Conservation (phyloP, 2,329 filamentous ascomycete genomes). For the Cryphonectria parasitica region DNA sequence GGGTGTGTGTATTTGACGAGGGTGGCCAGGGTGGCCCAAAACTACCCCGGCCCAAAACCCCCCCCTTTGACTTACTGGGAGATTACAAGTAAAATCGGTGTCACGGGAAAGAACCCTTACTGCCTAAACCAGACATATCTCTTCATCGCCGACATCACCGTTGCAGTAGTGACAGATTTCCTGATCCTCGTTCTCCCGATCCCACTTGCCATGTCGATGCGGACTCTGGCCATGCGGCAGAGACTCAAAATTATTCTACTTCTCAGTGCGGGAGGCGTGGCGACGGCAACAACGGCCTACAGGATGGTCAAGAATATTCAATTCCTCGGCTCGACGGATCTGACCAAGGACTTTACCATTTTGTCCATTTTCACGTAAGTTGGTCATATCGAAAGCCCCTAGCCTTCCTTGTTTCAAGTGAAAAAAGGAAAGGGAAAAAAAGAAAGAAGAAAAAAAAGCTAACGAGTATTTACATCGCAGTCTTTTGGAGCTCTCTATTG, state of each 20-base stretch:
- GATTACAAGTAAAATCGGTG: constrained; percentile 27
- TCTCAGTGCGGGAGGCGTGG: constrained; percentile 38
- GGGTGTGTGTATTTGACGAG: too few relatives aligned
- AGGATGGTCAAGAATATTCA: constrained; percentile 34
- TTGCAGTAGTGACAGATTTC: constrained; percentile 40
- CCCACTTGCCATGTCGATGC: constrained; percentile 37
- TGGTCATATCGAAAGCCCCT: not conserved
- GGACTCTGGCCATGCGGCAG: constrained; percentile 34
- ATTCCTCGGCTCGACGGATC: constrained; percentile 34
- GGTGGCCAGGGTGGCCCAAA: too few relatives aligned
- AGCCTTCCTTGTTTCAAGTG: too few relatives aligned
- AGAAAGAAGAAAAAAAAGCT: too few relatives aligned
- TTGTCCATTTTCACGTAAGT: constrained; percentile 14
- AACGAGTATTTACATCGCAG: constrained; percentile 4
- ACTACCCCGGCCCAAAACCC: too few relatives aligned
- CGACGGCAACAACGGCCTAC: constrained; percentile 35
- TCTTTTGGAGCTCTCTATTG: constrained; percentile 35
- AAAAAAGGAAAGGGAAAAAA: too few relatives aligned
- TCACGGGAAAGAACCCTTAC: not conserved
- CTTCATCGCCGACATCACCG: constrained; percentile 39
- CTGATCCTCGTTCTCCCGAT: constrained; percentile 41
- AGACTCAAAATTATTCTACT: constrained; percentile 41
- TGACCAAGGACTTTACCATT: constrained; percentile 34
- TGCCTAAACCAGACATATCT: constrained; percentile 40
- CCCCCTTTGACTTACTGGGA: too few relatives aligned